phyloP scores from a whole-genome alignment of 768 basidiomycete species.

The Tylopilus subfusipes region DNA sequence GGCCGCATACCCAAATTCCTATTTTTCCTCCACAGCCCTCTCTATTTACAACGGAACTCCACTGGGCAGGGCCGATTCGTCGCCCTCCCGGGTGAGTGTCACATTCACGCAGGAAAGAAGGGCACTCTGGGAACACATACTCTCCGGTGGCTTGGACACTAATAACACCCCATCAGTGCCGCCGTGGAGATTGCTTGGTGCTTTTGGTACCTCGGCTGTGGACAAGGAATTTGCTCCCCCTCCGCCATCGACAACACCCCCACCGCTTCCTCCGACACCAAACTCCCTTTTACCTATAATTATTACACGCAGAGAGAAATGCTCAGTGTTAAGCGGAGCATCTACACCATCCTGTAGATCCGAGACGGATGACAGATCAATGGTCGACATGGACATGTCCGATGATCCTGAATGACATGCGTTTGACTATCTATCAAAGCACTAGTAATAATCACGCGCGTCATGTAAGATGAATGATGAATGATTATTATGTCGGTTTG shows the following conservation, averaged over 20 bases:
- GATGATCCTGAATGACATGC: slow-evolving; percentile 22
- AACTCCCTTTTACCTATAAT: not conserved
- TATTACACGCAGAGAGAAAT: slow-evolving; percentile 1
- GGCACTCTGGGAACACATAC: slow-evolving; percentile 40
- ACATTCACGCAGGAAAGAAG: slow-evolving; percentile 37
- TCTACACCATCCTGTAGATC: not conserved
- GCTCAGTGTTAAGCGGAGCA: not conserved
- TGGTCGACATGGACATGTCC: slow-evolving; percentile 29
- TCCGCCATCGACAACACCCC: slow-evolving; percentile 32
- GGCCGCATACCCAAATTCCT: slow-evolving; percentile 58
- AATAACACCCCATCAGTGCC: not conserved
- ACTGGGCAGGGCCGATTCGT: slow-evolving; percentile 31
- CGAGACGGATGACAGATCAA: slow-evolving; percentile 3
- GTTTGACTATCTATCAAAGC: not conserved
- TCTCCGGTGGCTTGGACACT: slow-evolving; percentile 14
- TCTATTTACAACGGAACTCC: slow-evolving; percentile 45
- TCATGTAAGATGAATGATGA: not conserved
- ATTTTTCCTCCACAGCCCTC: slow-evolving; percentile 56
- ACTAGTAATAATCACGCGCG: not conserved
- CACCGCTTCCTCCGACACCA: slow-evolving; percentile 31
- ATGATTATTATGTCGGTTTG: not conserved
- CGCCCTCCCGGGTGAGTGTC: slow-evolving; percentile 24
- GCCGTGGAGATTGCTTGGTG: slow-evolving; percentile 26
- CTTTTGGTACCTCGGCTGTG: slow-evolving; percentile 8
- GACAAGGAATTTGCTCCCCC: slow-evolving; percentile 26